Evolutionary conservation across 257 asterid genomes (phyloP), one percentile per base, ranked within the genome.

Genomic region (Nicotiana attenuata): DNA sequence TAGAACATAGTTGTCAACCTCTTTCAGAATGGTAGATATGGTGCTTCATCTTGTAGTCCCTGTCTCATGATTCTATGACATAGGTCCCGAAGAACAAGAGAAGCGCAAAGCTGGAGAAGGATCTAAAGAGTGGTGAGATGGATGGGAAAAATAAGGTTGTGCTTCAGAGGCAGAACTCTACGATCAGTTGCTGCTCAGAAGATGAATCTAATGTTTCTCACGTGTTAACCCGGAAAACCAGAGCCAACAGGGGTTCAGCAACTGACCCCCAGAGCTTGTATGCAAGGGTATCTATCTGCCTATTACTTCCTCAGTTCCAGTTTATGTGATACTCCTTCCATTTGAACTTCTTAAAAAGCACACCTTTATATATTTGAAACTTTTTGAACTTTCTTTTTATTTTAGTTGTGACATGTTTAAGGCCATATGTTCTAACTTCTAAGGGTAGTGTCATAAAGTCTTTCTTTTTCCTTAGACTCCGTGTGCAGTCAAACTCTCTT

Each of bases 191-290:
- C 84, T 88, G 82, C 88, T 88, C 92, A 0, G 95, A 91, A 82
- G 93, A 90, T 47, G 90, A 84, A 83, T 85, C 84, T 10, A 86
- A 87, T 69, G 90, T 71, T 80, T 90, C 92, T 17, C 87, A 87
- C 53, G 92, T 84, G 33, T 52, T 89, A 31, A 73, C 20, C 13
- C 61, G 1, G 10, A 94, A 94, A 83, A 77, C 87, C 53, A 93
- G 90, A 84, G 92, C 87, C 66, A 86, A 80, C 85, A 90, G 92
- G 83, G 93, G 93, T 1, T 78, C 95, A 31, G 98, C 98, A 65
- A 93, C 97, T 81, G 98, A 95, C 80, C 90, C 98, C 9, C 98
- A 95, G 80, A 95, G 98, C 88, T 90, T 93, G 69, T 93, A 95
- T 87, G 98, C 98, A 65, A 92, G 98, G 92, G 98, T 92, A 92